Conservation (phyloP, 768 basidiomycete genomes). For the Lactifluus pinguis region DNA sequence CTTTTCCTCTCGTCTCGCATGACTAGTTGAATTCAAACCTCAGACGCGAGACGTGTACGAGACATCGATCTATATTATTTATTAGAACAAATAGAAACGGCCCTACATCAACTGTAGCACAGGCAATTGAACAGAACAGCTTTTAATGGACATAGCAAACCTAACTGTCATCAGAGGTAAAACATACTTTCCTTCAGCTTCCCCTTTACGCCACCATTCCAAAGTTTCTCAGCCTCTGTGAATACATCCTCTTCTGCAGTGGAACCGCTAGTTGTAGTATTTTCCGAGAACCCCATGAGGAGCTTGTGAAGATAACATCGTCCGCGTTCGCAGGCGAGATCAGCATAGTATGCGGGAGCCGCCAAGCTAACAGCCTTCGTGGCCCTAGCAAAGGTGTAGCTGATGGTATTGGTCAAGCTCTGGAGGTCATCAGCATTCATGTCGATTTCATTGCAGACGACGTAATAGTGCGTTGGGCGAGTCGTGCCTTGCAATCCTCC, state of each 20-base stretch:
- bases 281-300: conserved; percentile 33
- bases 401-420: conserved; percentile 43
- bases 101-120: neutral
- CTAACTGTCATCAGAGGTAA: conserved; percentile 40
- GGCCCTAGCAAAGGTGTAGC: conserved; percentile 52
- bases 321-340: conserved; percentile 45
- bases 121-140: neutral
- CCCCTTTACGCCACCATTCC: conserved; percentile 48
- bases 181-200: conserved; percentile 65
- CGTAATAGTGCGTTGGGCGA: conserved; percentile 46
- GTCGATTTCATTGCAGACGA: conserved; percentile 45
- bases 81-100: neutral
- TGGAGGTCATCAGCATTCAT: conserved; percentile 44
- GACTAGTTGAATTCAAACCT: neutral
- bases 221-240: conserved; percentile 44
- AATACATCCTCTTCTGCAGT: conserved; percentile 41
- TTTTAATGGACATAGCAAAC: neutral
- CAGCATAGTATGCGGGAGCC: conserved; percentile 40
- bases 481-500: conserved; percentile 41
- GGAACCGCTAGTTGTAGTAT: conserved; percentile 29
- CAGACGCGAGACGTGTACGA: neutral
- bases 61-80: neutral
- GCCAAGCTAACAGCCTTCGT: conserved; percentile 42
- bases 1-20: neutral
- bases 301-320: conserved; percentile 44